These are phyloP conservation scores for Musa itinerans DNA, from an alignment of 176 grass and related monocot genomes.

Conservation along the genomic window DNA sequence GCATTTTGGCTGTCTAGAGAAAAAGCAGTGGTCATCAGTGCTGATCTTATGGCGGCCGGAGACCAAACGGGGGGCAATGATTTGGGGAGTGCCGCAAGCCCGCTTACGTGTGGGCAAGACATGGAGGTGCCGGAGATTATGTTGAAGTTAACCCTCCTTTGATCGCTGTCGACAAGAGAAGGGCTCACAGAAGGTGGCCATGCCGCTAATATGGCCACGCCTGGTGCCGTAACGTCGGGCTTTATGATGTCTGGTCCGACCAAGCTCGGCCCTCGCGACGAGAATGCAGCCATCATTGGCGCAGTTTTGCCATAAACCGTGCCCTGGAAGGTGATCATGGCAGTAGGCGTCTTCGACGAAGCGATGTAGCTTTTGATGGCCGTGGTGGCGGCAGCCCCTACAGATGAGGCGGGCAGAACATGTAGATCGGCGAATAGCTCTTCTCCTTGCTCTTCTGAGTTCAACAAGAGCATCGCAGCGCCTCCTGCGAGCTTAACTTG, in stretches of 20 bases:
- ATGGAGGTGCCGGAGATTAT: slow-evolving; percentile 27
- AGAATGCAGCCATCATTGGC: slow-evolving; percentile 7
- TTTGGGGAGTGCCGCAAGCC: slow-evolving; percentile 9
- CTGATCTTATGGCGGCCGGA: slow-evolving; percentile 15
- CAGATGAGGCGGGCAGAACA: slow-evolving; percentile 5
- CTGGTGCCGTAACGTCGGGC: slow-evolving; percentile 12
- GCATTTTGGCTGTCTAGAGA: background rate
- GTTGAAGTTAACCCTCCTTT: slow-evolving; percentile 6
- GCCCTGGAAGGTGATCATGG: slow-evolving; percentile 13
- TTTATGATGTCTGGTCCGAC: background rate
- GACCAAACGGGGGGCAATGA: slow-evolving; percentile 4
- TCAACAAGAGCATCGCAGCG: slow-evolving; percentile 1
- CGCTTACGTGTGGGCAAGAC: slow-evolving; percentile 16
- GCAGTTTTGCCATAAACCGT: slow-evolving; percentile 1
- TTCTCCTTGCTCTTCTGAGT: background rate
- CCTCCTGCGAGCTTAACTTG: slow-evolving; percentile 16
- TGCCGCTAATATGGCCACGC: slow-evolving; percentile 15
- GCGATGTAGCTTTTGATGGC: slow-evolving; percentile 4
- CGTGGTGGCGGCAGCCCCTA: background rate
- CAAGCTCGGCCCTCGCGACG: slow-evolving; percentile 13
- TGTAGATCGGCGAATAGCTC: background rate
- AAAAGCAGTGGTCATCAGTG: slow-evolving; percentile 19
- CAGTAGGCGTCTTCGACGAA: background rate
- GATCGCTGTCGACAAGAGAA: slow-evolving; percentile 7
- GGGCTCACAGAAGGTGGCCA: slow-evolving; percentile 5